Base-by-base conservation (phyloP, 306 rosid genomes). In the Vigna reflexopilosa region DNA sequence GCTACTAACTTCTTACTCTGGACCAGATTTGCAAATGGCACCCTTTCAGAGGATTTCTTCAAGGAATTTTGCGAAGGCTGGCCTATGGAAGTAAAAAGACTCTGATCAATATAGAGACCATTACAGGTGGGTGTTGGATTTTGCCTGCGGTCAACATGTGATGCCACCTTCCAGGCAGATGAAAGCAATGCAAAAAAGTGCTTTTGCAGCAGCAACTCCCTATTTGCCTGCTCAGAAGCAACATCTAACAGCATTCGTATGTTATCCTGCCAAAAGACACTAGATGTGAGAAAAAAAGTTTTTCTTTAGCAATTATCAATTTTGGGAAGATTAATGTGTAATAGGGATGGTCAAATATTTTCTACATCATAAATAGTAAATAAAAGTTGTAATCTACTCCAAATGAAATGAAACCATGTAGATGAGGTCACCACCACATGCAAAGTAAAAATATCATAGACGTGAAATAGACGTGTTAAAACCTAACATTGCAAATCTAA, bases 151-250 rank as follows among this genome's bases (percentile, higher is more conserved):
- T 80, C 88, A 63, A 45, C 81, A 52, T 79, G 93, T 61, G 92
- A 80, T 51, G 68, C 71, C 64, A 80, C 73, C 91, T 87, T 95
- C 98, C 97, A 87, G 81, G 84, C 86, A 76, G 93, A 63, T n/a
- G 93, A 86, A 56, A 95, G 93, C 74, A 95, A 80, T 42, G 96
- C 93, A 77, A 84, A 88, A 73, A 95, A 95, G 86, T 95, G 99
- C 84, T 85, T 91, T 87, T 95, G 99, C 79, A 95, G 85, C 68
- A 95, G 84, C 44, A 89, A 80, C 86, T 95, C 99, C 72, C 82
- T 80, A 81, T 92, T 87, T 77, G 88, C 89, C 88, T 85, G 97
- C 81, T 88, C 96, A 6, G 98, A 89, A 70, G 97, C 99, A 82
- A 88, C 85, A 77, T 88, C 92, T 73, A 95, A 80, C 85, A 95